Percentiles rank a stretch among this genome's conserved stretches.
phyloP scores from a whole-genome alignment of 1,284 basidiomycete species.

The Cryptococcus sp. region DNA sequence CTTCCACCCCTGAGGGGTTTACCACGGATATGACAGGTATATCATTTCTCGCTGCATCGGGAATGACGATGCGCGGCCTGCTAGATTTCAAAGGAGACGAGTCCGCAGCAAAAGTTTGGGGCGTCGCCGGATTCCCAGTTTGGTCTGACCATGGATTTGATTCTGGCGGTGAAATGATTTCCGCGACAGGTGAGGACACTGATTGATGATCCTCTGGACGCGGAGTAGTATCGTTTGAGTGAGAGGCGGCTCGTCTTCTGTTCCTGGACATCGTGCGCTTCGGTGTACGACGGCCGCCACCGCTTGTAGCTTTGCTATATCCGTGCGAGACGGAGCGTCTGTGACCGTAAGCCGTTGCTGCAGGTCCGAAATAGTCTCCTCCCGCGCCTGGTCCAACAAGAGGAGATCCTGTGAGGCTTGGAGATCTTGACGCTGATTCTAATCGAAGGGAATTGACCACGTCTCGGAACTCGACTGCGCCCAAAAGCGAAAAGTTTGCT shows the following conservation, averaged over 20 bases:
- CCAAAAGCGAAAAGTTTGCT: slow-evolving; percentile 73
- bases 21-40: slow-evolving; percentile 33
- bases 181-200: not conserved
- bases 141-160: slow-evolving; percentile 40
- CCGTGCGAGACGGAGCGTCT: slow-evolving; percentile 19
- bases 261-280: not conserved
- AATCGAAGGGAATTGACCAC: slow-evolving; percentile 77
- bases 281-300: not conserved
- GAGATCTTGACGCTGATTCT: slow-evolving; percentile 36
- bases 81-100: slow-evolving; percentile 13
- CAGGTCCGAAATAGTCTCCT: slow-evolving; percentile 27
- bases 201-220: not conserved
- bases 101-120: not conserved
- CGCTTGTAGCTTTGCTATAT: not conserved
- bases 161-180: slow-evolving; percentile 8
- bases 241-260: not conserved
- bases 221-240: not conserved
- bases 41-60: slow-evolving; percentile 6
- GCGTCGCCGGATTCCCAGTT: slow-evolving; percentile 24
- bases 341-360: slow-evolving; percentile 13
- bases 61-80: slow-evolving; percentile 20
- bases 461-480: slow-evolving; percentile 89
- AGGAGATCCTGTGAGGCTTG: slow-evolving; percentile 12
- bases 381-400: slow-evolving; percentile 3
- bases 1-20: slow-evolving; percentile 31